A percentile compares a stretch with the other conserved stretches of the same genome.
phyloP scores from a whole-genome alignment of 352 stramenopile species.

The Peronospora destructor region DNA sequence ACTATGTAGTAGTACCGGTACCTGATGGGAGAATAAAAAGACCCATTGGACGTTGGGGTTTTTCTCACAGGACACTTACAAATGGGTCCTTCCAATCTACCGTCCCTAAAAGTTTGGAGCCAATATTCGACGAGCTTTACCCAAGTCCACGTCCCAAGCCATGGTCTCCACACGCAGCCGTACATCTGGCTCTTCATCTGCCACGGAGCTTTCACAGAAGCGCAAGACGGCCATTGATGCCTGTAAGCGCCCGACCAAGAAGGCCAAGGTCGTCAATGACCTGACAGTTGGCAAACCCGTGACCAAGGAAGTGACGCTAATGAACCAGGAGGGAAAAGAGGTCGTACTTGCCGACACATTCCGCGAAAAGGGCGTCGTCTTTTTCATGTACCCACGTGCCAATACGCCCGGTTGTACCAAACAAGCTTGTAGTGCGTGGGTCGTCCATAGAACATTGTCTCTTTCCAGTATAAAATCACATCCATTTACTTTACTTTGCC shows the following conservation, averaged over 20 bases:
- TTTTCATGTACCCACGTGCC: conserved; percentile 87
- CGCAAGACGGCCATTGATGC: conserved; percentile 14
- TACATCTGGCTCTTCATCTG: conserved; percentile 24
- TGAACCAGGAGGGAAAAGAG: conserved; percentile 60
- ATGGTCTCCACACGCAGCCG: conserved; percentile 61
- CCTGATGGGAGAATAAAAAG: too few relatives aligned
- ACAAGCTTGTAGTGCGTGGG: conserved; percentile 64
- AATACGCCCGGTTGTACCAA: conserved; percentile 86
- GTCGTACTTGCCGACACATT: conserved; percentile 61
- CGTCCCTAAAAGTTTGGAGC: conserved; percentile 23
- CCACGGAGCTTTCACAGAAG: conserved; percentile 29
- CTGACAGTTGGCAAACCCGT: conserved; percentile 45
- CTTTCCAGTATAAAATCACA: conserved; percentile 9
- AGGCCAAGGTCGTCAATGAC: conserved; percentile 37
- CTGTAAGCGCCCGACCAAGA: conserved; percentile 36
- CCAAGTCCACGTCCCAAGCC: neutral
- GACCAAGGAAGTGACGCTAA: conserved; percentile 56
- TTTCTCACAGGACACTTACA: too few relatives aligned
- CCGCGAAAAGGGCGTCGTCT: conserved; percentile 72
- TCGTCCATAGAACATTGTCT: conserved; percentile 9
- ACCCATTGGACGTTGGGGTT: too few relatives aligned
- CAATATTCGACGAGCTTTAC: conserved; percentile 16
- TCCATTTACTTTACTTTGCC: neutral
- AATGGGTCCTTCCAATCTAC: neutral
- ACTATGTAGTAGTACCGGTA: too few relatives aligned